Evolutionary conservation across 768 basidiomycete genomes (phyloP).

Genomic region (Mycena alexandri): DNA sequence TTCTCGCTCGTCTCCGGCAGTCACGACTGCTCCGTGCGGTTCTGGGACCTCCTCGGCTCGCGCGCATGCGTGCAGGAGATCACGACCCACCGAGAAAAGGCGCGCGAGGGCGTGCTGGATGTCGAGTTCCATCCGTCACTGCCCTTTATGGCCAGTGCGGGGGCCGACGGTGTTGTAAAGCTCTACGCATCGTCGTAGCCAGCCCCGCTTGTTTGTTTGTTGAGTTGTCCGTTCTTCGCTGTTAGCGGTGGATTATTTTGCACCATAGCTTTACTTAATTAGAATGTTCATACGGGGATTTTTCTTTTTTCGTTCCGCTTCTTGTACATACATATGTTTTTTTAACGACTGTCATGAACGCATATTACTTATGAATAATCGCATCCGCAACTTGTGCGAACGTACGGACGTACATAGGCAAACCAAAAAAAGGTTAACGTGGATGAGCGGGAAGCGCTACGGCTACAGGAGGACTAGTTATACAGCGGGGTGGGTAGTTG

Average conservation of each 20-base stretch:
- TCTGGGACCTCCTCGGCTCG: slow-evolving; percentile 92
- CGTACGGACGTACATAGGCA: slow-evolving; percentile 17
- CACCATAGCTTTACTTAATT: slow-evolving; percentile 35
- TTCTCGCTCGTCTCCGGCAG: slow-evolving; percentile 91
- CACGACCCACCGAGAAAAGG: slow-evolving; percentile 90
- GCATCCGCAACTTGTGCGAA: slow-evolving; percentile 4
- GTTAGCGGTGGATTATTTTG: slow-evolving; percentile 30
- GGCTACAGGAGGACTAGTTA: slow-evolving; percentile 55
- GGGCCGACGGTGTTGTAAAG: slow-evolving; percentile 96
- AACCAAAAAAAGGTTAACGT: background rate
- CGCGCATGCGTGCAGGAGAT: slow-evolving; percentile 90
- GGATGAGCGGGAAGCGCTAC: slow-evolving; percentile 45
- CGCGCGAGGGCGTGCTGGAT: slow-evolving; percentile 90
- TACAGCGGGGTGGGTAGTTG: slow-evolving; percentile 45
- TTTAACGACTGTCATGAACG: slow-evolving; percentile 37
- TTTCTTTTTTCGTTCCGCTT: slow-evolving; percentile 26
- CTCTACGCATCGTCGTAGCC: slow-evolving; percentile 87
- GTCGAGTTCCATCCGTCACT: slow-evolving; percentile 87
- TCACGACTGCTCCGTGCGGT: slow-evolving; percentile 93
- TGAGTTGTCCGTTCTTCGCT: slow-evolving; percentile 35
- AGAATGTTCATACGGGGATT: slow-evolving; percentile 39
- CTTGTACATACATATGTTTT: slow-evolving; percentile 38
- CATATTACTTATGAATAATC: slow-evolving; percentile 32
- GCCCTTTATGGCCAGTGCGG: slow-evolving; percentile 92
- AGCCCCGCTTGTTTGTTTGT: slow-evolving; percentile 31